Evolutionary conservation across 257 asterid species (phyloP).

Genomic region (Echium plantagineum): DNA sequence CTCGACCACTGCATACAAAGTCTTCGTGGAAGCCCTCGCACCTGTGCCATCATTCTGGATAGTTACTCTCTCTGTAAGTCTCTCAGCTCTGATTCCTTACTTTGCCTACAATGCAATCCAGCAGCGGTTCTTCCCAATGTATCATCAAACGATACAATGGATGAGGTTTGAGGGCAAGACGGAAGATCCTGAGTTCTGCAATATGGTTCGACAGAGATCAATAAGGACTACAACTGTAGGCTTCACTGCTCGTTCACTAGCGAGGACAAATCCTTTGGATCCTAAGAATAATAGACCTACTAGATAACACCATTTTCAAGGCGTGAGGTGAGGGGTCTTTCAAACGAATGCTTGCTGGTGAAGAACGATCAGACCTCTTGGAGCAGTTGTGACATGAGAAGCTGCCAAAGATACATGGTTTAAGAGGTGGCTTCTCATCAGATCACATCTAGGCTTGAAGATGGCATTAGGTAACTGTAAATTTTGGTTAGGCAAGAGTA

Average conservation of each 20-base stretch:
- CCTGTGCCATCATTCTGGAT: slow-evolving; percentile 55
- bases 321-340: neutral
- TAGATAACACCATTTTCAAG: neutral
- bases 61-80: slow-evolving; percentile 33
- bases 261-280: slow-evolving; percentile 50
- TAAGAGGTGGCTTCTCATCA: no score
- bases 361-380: no score
- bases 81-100: slow-evolving; percentile 45
- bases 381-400: no score
- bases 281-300: slow-evolving; percentile 9
- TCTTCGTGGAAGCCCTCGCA: slow-evolving; percentile 66
- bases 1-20: slow-evolving; percentile 58
- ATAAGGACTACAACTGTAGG: slow-evolving; percentile 70
- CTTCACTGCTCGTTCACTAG: slow-evolving; percentile 82
- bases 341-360: neutral
- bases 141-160: slow-evolving; percentile 91
- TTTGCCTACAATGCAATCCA: slow-evolving; percentile 31
- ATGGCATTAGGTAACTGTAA: neutral
- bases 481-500: neutral
- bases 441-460: neutral
- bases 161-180: slow-evolving; percentile 53
- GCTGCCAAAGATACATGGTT: no score
- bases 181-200: slow-evolving; percentile 61
- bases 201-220: slow-evolving; percentile 67
- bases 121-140: slow-evolving; percentile 40